Evolutionary conservation across 495 filamentous ascomycete species (phyloP).

Genomic region (Aspergillus coremiiformis): DNA sequence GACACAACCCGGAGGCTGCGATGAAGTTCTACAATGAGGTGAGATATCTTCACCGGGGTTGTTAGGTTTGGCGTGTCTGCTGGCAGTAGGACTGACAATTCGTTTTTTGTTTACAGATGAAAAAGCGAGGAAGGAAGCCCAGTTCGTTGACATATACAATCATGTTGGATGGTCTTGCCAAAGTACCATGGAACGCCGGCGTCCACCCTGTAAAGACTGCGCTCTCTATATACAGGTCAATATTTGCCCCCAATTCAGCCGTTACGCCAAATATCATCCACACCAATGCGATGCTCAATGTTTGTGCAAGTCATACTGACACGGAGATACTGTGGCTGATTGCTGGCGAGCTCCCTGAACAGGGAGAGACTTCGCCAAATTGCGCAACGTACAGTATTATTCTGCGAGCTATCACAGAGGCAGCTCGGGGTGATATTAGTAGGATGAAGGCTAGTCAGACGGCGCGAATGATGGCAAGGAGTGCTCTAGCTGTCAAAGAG

Average conservation of each 20-base stretch:
- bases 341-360: slow-evolving; percentile 54
- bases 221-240: slow-evolving; percentile 62
- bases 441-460: slow-evolving; percentile 23
- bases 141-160: slow-evolving; percentile 73
- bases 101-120: slow-evolving; percentile 59
- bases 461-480: slow-evolving; percentile 29
- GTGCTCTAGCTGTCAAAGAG: slow-evolving; percentile 41
- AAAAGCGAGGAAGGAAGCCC: slow-evolving; percentile 72
- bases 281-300: slow-evolving; percentile 75
- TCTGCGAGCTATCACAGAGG: slow-evolving; percentile 56
- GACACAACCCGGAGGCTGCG: slow-evolving; percentile 50
- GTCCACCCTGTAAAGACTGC: slow-evolving; percentile 51
- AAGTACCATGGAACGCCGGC: slow-evolving; percentile 33
- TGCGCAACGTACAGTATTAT: slow-evolving; percentile 71
- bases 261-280: slow-evolving; percentile 68
- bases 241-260: slow-evolving; percentile 48
- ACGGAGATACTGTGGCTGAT: slow-evolving; percentile 71
- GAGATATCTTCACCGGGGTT: slow-evolving; percentile 2
- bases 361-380: slow-evolving; percentile 54
- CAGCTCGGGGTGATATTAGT: slow-evolving; percentile 20
- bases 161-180: slow-evolving; percentile 67
- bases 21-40: slow-evolving; percentile 82
- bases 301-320: slow-evolving; percentile 62
- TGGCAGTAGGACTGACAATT: slow-evolving; percentile 6
- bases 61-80: not conserved